Percentiles rank a stretch among this genome's conserved stretches.
These are phyloP conservation scores for Conringia planisiliqua DNA, from an alignment of 345 rosid species.

Conservation along the genomic window DNA sequence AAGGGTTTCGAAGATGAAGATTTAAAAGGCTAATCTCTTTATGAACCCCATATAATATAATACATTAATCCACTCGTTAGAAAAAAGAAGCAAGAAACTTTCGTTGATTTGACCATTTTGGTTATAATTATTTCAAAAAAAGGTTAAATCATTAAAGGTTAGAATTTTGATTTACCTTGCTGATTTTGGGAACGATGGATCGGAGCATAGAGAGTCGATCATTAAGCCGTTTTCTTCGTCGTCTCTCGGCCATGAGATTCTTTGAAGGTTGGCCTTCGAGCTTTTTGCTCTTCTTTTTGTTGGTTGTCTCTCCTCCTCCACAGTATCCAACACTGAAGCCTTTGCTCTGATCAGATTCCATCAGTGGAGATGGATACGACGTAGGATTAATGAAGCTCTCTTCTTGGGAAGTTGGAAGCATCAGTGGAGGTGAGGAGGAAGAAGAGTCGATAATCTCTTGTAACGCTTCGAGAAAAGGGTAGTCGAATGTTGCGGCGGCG, in stretches of 20 bases:
- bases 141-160: neutral
- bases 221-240: conserved; percentile 78
- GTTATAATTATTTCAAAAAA: neutral
- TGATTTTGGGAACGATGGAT: conserved; percentile 93
- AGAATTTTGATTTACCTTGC: conserved; percentile 50
- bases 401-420: conserved; percentile 22
- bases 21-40: conserved; percentile 20
- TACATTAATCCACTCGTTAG: neutral
- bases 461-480: conserved; percentile 42
- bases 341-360: conserved; percentile 49
- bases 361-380: conserved; percentile 41
- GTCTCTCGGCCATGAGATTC: conserved; percentile 88
- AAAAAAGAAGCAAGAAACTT: neutral
- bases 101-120: conserved; percentile 18
- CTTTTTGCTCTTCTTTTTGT: conserved; percentile 49
- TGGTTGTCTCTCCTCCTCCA: conserved; percentile 30
- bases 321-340: conserved; percentile 42
- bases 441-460: conserved; percentile 36
- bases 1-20: neutral
- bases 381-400: neutral
- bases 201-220: conserved; percentile 85
- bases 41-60: neutral
- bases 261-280: conserved; percentile 88
- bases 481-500: conserved; percentile 36
- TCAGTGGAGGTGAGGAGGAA: conserved; percentile 37